These are phyloP conservation scores for Astraeus odoratus DNA, from an alignment of 768 basidiomycete genomes.

Conservation along the genomic window DNA sequence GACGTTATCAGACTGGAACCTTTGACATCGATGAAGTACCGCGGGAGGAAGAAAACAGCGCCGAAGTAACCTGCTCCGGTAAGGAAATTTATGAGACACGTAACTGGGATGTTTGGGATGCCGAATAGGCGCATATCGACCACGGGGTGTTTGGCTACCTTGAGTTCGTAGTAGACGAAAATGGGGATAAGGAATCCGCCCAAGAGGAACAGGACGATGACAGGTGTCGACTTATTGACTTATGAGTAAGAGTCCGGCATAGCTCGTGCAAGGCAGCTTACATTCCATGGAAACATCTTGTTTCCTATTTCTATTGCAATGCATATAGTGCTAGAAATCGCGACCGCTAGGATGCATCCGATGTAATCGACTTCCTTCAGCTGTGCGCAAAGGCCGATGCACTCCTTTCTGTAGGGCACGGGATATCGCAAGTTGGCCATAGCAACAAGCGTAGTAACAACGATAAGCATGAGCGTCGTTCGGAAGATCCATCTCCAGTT, in stretches of 20 bases:
- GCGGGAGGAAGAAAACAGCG: slow-evolving; percentile 32
- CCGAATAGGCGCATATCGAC: slow-evolving; percentile 28
- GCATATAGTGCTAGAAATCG: slow-evolving; percentile 30
- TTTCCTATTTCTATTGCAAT: slow-evolving; percentile 34
- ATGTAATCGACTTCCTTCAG: slow-evolving; percentile 29
- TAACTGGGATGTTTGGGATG: slow-evolving; percentile 29
- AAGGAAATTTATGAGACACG: slow-evolving; percentile 32
- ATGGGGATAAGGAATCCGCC: slow-evolving; percentile 27
- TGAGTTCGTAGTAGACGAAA: slow-evolving; percentile 30
- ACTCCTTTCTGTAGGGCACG: slow-evolving; percentile 26
- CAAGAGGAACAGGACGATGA: slow-evolving; percentile 22
- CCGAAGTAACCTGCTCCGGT: slow-evolving; percentile 33
- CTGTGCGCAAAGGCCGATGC: slow-evolving; percentile 26
- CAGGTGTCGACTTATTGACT: slow-evolving; percentile 20
- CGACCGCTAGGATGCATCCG: slow-evolving; percentile 22
- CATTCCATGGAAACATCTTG: slow-evolving; percentile 29
- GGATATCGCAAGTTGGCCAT: slow-evolving; percentile 24
- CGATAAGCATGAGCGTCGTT: slow-evolving; percentile 32
- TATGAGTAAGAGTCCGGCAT: slow-evolving; percentile 2
- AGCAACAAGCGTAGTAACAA: slow-evolving; percentile 21
- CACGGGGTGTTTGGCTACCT: slow-evolving; percentile 25
- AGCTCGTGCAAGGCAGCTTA: slow-evolving; percentile 10
- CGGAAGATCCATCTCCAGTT: slow-evolving; percentile 44
- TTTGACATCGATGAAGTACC: slow-evolving; percentile 33
- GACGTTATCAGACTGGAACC: slow-evolving; percentile 26